phyloP scores from a whole-genome alignment of 1,139 yeast species.

The Scheffersomyces segobiensis region DNA sequence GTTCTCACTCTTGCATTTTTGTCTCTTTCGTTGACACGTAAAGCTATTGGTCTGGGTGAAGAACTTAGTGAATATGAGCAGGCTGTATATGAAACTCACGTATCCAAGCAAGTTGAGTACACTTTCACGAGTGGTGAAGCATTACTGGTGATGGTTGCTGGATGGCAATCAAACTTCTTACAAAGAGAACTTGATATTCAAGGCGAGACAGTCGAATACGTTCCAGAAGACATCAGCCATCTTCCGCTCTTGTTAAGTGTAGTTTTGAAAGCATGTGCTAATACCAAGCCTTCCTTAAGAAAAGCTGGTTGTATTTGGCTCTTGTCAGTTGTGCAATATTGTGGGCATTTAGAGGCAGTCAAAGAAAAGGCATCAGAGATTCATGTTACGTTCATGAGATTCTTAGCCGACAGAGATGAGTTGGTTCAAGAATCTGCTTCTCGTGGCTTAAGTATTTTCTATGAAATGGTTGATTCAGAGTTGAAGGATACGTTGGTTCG shows the following conservation, averaged over 20 bases:
- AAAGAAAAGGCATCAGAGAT: slow-evolving; percentile 51
- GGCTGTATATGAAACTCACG: slow-evolving; percentile 56
- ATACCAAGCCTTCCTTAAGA: slow-evolving; percentile 72
- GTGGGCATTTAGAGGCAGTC: slow-evolving; percentile 51
- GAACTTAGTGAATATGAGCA: slow-evolving; percentile 39
- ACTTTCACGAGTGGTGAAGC: slow-evolving; percentile 87
- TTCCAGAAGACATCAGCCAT: slow-evolving; percentile 23
- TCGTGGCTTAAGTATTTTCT: slow-evolving; percentile 79
- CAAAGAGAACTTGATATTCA: slow-evolving; percentile 53
- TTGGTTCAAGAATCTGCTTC: slow-evolving; percentile 90
- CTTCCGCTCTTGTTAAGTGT: slow-evolving; percentile 40
- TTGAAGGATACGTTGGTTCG: slow-evolving; percentile 73
- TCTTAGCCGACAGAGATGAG: slow-evolving; percentile 78
- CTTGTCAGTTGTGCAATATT: slow-evolving; percentile 73
- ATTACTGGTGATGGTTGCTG: slow-evolving; percentile 65
- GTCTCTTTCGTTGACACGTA: slow-evolving; percentile 39
- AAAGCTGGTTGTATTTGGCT: slow-evolving; percentile 87
- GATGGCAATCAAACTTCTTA: slow-evolving; percentile 71
- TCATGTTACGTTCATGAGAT: slow-evolving; percentile 73
- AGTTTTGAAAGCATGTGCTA: slow-evolving; percentile 53
- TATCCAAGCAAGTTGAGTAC: slow-evolving; percentile 70
- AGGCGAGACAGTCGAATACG: slow-evolving; percentile 21
- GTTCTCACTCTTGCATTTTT: slow-evolving; percentile 57
- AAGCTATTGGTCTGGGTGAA: slow-evolving; percentile 11
- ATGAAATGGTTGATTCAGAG: slow-evolving; percentile 71